Base-by-base conservation (phyloP, 202 grass and related monocot species). In the Eragrostis tef region DNA sequence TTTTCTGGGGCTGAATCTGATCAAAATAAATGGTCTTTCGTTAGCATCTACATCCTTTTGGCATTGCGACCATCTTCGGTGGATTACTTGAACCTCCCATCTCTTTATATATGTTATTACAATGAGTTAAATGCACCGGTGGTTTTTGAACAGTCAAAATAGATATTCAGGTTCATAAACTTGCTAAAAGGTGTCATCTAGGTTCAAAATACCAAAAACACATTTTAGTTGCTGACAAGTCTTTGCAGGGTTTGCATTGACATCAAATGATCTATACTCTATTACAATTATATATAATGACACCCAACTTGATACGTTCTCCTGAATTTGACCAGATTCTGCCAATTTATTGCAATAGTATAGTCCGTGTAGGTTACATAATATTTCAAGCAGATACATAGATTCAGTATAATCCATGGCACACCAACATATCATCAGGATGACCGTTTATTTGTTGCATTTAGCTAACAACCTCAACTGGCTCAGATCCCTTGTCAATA, bases 401-500 rank as follows among this genome's bases (percentile, higher is more conserved):
- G 8, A 39, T 53, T 36, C 34, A 39, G 36, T 36, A 36, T 4
- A 64, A 8, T 25, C 48, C 43, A 51, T 74, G 21, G 4, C 26
- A 12, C 4, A 73, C 84, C 80, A 42, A 59, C 8, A 20, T 6
- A 48, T 12, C n/a, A 13, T 12, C n/a, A 13, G 41, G 46, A 67
- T 12, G 22, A 17, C 11, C 11, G 64, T 27, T 31, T 44, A 21
- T 54, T 39, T 79, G n/a, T 6, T 79, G 22, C 70, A 80, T 62
- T 84, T 79, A 93, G 70, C 51, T 76, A 36, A 56, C 62, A 79
- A 98, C 71, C 49, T 91, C 84, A 24, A 94, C 85, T 13, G 85
- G 73, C 61, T 65, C 79, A 74, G 57, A 94, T n/a, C 85, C 86
- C 26, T 71, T 84, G 58, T 91, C 94, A 20, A 94, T 89, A 0